Percentiles rank a stretch among this genome's conserved stretches.
phyloP scores from a whole-genome alignment of 192 early-diverging fungal genomes.

The Chytriomyces hyalinus region DNA sequence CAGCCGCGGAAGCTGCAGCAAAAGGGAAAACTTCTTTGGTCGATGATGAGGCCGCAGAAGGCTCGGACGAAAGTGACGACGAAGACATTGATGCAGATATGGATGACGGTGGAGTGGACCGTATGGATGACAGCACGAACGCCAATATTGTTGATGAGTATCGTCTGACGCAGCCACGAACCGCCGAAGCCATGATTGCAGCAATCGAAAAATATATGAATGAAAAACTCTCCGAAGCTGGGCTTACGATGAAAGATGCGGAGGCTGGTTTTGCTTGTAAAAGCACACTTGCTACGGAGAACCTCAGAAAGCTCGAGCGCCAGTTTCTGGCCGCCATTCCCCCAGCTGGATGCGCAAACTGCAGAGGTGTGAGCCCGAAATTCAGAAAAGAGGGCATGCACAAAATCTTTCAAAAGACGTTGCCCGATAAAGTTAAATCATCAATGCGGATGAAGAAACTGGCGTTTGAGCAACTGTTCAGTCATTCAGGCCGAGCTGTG shows the following conservation, averaged over 20 bases:
- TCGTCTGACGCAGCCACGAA: constrained; percentile 16
- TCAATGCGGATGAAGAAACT: constrained; percentile 67
- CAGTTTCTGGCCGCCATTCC: constrained; percentile 55
- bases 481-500: not conserved
- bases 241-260: constrained; percentile 6
- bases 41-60: constrained; percentile 48
- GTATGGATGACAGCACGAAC: constrained; percentile 50
- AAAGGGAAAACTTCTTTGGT: constrained; percentile 18
- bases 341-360: constrained; percentile 50
- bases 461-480: constrained; percentile 45
- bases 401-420: constrained; percentile 83
- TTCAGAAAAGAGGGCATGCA: constrained; percentile 80
- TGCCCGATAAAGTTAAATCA: constrained; percentile 68
- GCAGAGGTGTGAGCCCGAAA: constrained; percentile 62
- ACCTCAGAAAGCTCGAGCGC: constrained; percentile 52
- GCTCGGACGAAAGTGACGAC: constrained; percentile 44
- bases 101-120: constrained; percentile 54
- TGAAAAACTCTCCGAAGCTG: constrained; percentile 40
- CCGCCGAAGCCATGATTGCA: constrained; percentile 63
- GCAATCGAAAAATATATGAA: constrained; percentile 69
- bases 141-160: constrained; percentile 26
- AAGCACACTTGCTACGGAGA: constrained; percentile 52
- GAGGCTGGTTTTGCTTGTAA: constrained; percentile 33
- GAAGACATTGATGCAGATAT: constrained; percentile 48
- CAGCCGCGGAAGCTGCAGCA: not conserved